phyloP scores from a whole-genome alignment of 441 rosid species.

The Manihot esculenta region DNA sequence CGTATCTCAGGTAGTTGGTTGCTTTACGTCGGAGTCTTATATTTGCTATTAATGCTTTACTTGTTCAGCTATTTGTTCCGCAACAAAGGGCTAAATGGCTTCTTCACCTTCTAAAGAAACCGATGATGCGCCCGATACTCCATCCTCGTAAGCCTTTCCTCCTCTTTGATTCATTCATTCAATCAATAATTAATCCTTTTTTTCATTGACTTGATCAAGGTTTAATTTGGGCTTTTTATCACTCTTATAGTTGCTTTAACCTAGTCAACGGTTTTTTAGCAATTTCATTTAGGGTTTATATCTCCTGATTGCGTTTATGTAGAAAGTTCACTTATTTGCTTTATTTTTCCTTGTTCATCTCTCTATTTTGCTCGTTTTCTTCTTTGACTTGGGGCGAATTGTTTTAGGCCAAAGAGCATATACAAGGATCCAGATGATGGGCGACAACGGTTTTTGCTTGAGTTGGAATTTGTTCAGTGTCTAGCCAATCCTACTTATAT shows the following conservation, averaged over 20 bases:
- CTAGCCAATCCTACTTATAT: constrained; percentile 97
- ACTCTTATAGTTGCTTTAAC: neutral
- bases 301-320: neutral
- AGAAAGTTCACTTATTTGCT: neutral
- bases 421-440: constrained; percentile 96
- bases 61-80: neutral
- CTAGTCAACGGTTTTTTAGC: neutral
- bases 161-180: neutral
- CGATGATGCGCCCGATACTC: constrained; percentile 30
- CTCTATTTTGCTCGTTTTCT: neutral
- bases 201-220: neutral
- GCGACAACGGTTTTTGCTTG: constrained; percentile 79
- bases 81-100: constrained; percentile 30
- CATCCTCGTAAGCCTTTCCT: constrained; percentile 41
- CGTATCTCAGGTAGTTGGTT: neutral
- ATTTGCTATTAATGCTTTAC: neutral
- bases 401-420: constrained; percentile 59
- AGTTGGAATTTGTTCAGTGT: constrained; percentile 92
- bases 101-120: constrained; percentile 24
- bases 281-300: constrained; percentile 2
- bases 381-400: neutral
- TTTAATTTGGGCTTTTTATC: neutral
- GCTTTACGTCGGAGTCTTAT: neutral
- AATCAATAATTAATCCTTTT: neutral
- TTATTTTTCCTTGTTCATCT: neutral